Base-by-base conservation (phyloP, 495 filamentous ascomycete species). In the Tricharina praecox region DNA sequence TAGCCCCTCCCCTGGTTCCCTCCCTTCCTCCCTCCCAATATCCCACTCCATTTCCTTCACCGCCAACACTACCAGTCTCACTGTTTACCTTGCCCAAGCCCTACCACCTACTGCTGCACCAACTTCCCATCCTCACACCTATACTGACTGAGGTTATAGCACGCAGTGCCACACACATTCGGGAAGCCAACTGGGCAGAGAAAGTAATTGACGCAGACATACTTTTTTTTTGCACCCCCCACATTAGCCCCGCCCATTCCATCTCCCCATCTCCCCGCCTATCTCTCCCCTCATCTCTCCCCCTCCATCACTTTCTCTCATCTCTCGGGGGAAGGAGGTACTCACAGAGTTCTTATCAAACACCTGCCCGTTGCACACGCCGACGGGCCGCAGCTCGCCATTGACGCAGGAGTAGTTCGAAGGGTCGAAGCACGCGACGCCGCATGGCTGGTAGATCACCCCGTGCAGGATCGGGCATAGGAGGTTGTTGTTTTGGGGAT, bases 341-440 rank as follows among this genome's bases (percentile, higher is more conserved):
- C 44, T 15, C 47, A 60, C 57, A 4, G 53, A 50, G 39, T 60
- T 60, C 39, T 55, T 49, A 15, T 60, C 56, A 34, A 19, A 60
- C 36, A 36, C 26, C 20, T 52, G 52, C 3, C 56, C 56, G 24
- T 42, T 41, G 24, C 56, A 60, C 11, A 2, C 43, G n/a, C 41
- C 43, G 40, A 50, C 36, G 21, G 55, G 56, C 5, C n/a, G 16
- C 23, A 60, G 55, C 24, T 50, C 13, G 9, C 55, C 51, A 18
- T 55, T 48, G 3, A 11, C 16, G 19, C 56, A 60, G 10, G 25
- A 30, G 25, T 60, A 60, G 7, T 55, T 52, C 9, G 51, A 45
- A 3, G 56, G 55, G 28, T 59, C 26, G 32, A 46, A 60, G 49
- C 57, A 60, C 9, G 56, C 57, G 10, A 15, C 2, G 3, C 48